Base-by-base conservation (phyloP, 2,329 filamentous ascomycete genomes). In the Fusarium devonianum region DNA sequence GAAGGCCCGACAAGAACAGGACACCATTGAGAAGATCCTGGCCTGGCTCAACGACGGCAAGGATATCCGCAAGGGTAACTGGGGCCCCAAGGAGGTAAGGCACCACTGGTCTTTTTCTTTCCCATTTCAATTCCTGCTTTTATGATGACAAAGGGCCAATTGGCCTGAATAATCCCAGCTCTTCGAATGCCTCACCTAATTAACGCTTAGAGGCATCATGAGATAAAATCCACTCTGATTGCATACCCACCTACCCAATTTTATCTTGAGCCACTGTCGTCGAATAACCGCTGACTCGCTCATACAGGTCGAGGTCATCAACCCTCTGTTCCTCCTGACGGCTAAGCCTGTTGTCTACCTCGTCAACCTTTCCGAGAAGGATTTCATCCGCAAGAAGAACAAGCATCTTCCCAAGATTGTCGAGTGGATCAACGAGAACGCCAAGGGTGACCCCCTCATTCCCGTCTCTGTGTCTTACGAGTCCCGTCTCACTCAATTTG, bases 81-180 rank as follows among this genome's bases (percentile, higher is more conserved):
- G 94, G 94, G 67, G 73, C 29, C 89, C 92, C 39, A 99, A 97
- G 78, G 94, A 99, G 90, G 94, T 97, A 89, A 76, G 88, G 35
- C 34, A 50, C n/a, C n/a, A n/a, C n/a, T n/a, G n/a, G n/a, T 57
- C 57, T 46, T 64, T 53, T 46, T 21, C 30, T 8, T 46, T 30
- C 49, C 49, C 33, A 26, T 50, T 46, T 32, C 42, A 54, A 28
- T 38, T 25, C 45, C 17, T 47, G 58, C 63, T 66, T 85, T 78
- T 67, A 87, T 96, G 94, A 97, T 97, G 94, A 97, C 87, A 88
- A 96, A 96, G 88, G 94, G 92, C 90, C 86, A 83, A 80, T 79
- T 76, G 83, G 90, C 91, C 92, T 89, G 89, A 92, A 81, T 89
- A 92, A 96, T 90, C 94, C 94, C 94, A 99, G 94, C 94, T 99